These are phyloP conservation scores for Penicillium manginii DNA, from an alignment of 495 filamentous ascomycete genomes.

Conservation along the genomic window DNA sequence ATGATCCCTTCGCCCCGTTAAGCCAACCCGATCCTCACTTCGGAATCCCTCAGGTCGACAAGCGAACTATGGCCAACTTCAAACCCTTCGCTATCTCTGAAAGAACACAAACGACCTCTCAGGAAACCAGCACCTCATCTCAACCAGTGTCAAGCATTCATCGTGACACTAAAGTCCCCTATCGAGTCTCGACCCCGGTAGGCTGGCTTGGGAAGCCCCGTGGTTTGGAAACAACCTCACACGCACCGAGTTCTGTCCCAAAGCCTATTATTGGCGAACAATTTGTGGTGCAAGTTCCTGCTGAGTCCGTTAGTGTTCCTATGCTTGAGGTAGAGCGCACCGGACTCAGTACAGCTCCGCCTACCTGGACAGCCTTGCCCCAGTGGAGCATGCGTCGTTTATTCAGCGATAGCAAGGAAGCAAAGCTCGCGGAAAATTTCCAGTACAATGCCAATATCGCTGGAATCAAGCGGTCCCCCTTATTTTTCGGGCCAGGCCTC, in stretches of 20 bases:
- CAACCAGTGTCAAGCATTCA: not conserved
- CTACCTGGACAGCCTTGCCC: slow-evolving; percentile 25
- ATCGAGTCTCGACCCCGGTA: not conserved
- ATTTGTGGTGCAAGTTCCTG: not conserved
- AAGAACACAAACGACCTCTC: not conserved
- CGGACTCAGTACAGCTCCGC: not conserved
- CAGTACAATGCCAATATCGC: not conserved
- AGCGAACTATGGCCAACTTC: too few relatives aligned
- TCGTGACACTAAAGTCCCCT: not conserved
- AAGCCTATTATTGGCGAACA: not conserved
- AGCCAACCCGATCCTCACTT: too few relatives aligned
- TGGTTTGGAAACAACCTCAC: not conserved
- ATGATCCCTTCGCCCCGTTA: too few relatives aligned
- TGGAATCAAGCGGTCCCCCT: not conserved
- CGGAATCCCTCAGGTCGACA: too few relatives aligned
- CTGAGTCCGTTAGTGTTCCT: not conserved
- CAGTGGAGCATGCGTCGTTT: slow-evolving; percentile 29
- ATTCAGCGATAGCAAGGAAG: too few relatives aligned
- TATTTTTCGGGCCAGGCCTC: slow-evolving; percentile 38
- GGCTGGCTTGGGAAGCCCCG: not conserved
- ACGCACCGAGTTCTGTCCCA: not conserved
- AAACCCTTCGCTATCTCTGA: not conserved
- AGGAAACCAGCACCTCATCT: not conserved
- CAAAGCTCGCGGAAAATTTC: not conserved
- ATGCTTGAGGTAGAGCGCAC: not conserved